A percentile compares a stretch with the other conserved stretches of the same genome.
These are phyloP conservation scores for Moesziomyces parantarcticus DNA, from an alignment of 1,284 basidiomycete genomes.

Conservation along the genomic window DNA sequence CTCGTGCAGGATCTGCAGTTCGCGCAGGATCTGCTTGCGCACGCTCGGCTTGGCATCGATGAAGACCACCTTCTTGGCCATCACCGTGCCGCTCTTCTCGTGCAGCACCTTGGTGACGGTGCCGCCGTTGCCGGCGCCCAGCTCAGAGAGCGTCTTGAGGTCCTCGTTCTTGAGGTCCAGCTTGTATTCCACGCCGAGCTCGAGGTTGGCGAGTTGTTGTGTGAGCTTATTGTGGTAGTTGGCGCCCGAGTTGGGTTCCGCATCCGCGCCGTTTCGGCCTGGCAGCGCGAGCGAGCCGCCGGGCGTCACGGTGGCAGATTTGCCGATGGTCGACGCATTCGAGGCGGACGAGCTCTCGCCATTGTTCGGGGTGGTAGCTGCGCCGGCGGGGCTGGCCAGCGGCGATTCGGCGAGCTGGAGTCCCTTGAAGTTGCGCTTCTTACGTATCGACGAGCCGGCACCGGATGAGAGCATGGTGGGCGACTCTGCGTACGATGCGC, in stretches of 20 bases:
- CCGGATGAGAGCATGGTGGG: slow-evolving; percentile 34
- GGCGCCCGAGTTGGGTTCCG: slow-evolving; percentile 46
- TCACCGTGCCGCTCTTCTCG: slow-evolving; percentile 60
- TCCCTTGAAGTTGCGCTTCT: slow-evolving; percentile 67
- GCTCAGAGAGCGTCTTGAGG: slow-evolving; percentile 79
- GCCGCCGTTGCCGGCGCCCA: slow-evolving; percentile 97
- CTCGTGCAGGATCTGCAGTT: slow-evolving; percentile 98
- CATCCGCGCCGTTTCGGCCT: slow-evolving; percentile 19
- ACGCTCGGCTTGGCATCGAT: slow-evolving; percentile 97
- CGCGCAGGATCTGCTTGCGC: slow-evolving; percentile 96
- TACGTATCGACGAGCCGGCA: slow-evolving; percentile 52
- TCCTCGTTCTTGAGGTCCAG: slow-evolving; percentile 69
- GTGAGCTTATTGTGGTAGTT: slow-evolving; percentile 60
- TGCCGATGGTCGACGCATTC: slow-evolving; percentile 33
- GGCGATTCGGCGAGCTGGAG: slow-evolving; percentile 58
- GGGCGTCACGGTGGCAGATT: slow-evolving; percentile 17
- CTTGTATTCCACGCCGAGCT: slow-evolving; percentile 69
- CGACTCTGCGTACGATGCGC: neutral
- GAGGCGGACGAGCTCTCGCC: slow-evolving; percentile 27
- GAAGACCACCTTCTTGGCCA: slow-evolving; percentile 74
- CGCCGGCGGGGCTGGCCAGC: slow-evolving; percentile 30
- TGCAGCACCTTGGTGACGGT: slow-evolving; percentile 84
- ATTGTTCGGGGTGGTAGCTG: slow-evolving; percentile 17
- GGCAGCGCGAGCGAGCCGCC: slow-evolving; percentile 32
- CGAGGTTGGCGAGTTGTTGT: slow-evolving; percentile 67